Conservation (phyloP, 805 yeast genomes). For the Ascoidea rubescens region DNA sequence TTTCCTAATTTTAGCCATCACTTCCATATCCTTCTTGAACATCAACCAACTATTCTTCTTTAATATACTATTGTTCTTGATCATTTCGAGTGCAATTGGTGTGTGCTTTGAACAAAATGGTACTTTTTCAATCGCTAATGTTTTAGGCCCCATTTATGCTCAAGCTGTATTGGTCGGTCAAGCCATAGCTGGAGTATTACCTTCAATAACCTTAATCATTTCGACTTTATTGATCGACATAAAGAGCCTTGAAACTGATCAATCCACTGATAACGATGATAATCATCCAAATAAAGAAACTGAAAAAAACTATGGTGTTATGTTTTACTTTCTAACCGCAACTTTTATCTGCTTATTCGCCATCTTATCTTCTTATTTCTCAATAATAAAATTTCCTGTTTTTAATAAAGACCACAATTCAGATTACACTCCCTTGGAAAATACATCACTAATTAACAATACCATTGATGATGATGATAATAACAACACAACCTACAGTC, state of each 20-base stretch:
- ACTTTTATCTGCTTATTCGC: slow-evolving; percentile 30
- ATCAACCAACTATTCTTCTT: slow-evolving; percentile 21
- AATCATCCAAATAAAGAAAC: slow-evolving; percentile 3
- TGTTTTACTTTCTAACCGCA: slow-evolving; percentile 36
- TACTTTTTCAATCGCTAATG: slow-evolving; percentile 72
- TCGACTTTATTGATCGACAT: slow-evolving; percentile 24
- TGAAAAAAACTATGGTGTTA: slow-evolving; percentile 14
- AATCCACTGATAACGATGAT: background rate
- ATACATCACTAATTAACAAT: background rate
- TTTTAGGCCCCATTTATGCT: slow-evolving; percentile 61
- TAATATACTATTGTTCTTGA: slow-evolving; percentile 43
- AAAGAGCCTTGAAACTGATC: background rate
- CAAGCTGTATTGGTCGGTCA: slow-evolving; percentile 93
- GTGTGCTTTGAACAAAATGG: slow-evolving; percentile 84
- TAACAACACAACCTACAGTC: background rate
- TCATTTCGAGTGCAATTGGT: slow-evolving; percentile 54
- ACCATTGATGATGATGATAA: background rate
- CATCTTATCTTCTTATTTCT: slow-evolving; percentile 24
- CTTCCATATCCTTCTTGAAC: slow-evolving; percentile 26
- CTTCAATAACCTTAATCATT: slow-evolving; percentile 54
- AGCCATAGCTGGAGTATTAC: slow-evolving; percentile 87
- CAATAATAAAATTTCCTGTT: slow-evolving; percentile 16
- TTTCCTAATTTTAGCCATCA: slow-evolving; percentile 43
- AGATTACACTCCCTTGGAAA: background rate
- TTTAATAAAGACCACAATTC: slow-evolving; percentile 8